Evolutionary conservation across 768 basidiomycete species (phyloP), one percentile per base, ranked within the genome.

Genomic region (Cubamyces lactineus): DNA sequence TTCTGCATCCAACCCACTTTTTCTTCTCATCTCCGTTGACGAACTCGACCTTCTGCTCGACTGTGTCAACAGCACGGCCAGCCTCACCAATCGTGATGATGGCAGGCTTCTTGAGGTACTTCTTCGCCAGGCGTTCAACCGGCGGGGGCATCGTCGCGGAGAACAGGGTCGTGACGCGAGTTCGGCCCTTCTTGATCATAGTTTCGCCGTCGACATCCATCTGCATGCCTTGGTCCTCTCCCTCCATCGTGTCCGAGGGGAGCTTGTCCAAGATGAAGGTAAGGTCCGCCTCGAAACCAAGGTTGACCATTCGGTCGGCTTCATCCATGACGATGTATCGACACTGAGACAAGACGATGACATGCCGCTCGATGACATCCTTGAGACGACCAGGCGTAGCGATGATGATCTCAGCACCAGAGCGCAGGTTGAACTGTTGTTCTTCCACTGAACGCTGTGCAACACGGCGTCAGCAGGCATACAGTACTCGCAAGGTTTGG

Each of bases 281-380:
- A 48, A 99, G 77, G 73, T 97, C 96, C 16, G 84, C 85, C 75
- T 99, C 97, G 73, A 99, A 99, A 16, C 97, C 97, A 30, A 98
- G 86, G 71, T 96, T 88, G 63, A 99, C 96, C 97, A 99, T 98
- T 53, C 97, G 86, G 74, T 99, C 97, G 16, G 97, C 97, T 80
- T 99, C 97, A 74, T 99, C 97, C 97, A 99, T 97, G 67, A 99
- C 96, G 61, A 99, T 89, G 71, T 99, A 98, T 2, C 94, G 93
- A 75, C 97, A 98, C 75, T 99, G 97, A 7, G 92, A 91, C 46
- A 99, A 83, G 19, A 99, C 97, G 45, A 99, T 82, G 48, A 98
- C 94, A 73, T 91, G 92, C 21, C 95, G 87, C 77, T 99, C 96
- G 62, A 99, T 89, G 57, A 98, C 94, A 72, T 98, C 97, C 76